phyloP scores from a whole-genome alignment of 306 rosid species.

The Citrullus amarus region DNA sequence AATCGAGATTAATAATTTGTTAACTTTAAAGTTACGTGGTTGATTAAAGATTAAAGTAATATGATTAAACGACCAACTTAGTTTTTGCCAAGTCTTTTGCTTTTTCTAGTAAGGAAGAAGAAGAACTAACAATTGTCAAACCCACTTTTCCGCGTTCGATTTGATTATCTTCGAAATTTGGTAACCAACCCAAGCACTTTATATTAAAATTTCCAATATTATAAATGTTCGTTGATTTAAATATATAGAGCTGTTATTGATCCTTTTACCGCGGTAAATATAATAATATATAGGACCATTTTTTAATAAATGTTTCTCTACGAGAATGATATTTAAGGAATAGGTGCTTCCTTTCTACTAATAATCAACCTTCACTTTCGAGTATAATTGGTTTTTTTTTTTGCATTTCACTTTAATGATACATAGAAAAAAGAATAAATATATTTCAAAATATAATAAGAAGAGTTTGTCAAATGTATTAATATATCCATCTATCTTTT shows the following conservation, averaged over 20 bases:
- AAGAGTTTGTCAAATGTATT: too few species aligned
- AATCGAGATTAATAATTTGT: background rate
- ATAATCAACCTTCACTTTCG: too few species aligned
- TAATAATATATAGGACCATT: too few species aligned
- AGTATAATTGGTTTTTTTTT: too few species aligned
- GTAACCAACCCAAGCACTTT: background rate
- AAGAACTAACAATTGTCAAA: background rate
- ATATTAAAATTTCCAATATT: background rate
- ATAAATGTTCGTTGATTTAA: background rate
- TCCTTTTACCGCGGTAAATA: background rate
- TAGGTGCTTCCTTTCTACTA: too few species aligned
- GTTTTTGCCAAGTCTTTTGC: background rate
- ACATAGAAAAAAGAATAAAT: too few species aligned
- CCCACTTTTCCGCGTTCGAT: background rate
- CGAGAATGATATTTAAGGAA: too few species aligned
- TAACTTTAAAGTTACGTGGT: background rate
- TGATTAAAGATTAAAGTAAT: background rate
- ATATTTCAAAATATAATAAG: too few species aligned
- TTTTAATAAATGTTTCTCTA: too few species aligned
- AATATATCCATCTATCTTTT: too few species aligned
- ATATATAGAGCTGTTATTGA: background rate
- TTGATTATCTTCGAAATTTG: conserved; percentile 1
- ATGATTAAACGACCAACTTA: background rate
- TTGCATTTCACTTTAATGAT: too few species aligned
- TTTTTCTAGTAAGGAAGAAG: background rate